Evolutionary conservation across 139 green algal species (phyloP).

Genomic region (Tetradesmus obliquus): DNA sequence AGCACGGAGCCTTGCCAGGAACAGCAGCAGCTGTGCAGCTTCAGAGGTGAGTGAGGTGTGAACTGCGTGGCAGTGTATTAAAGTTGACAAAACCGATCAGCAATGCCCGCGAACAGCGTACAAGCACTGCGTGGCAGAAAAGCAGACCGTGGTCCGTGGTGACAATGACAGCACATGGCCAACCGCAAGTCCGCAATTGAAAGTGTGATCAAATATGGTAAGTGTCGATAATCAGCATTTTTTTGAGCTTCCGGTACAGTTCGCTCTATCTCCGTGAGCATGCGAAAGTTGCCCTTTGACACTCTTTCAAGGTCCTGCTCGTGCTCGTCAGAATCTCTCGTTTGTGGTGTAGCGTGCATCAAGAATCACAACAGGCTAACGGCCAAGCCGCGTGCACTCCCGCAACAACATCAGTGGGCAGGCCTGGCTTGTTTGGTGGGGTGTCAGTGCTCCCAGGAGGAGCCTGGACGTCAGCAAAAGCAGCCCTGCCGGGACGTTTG

Average conservation of each 20-base stretch:
- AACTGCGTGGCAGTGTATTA: too few species aligned
- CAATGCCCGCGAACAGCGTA: too few species aligned
- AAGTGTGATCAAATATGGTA: background rate
- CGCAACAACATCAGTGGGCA: background rate
- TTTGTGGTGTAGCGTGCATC: background rate
- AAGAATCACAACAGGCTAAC: background rate
- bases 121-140: background rate
- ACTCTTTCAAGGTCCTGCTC: background rate
- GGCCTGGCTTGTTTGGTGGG: background rate
- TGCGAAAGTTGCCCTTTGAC: slow-evolving; percentile 1
- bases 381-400: too few species aligned
- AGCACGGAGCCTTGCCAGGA: background rate
- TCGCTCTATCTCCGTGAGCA: background rate
- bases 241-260: background rate
- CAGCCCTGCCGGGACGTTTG: background rate
- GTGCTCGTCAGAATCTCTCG: background rate
- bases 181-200: background rate
- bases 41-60: background rate
- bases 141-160: background rate
- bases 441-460: background rate
- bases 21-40: background rate
- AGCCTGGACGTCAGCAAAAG: background rate
- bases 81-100: too few species aligned
- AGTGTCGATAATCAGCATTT: background rate
- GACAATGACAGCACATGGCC: background rate